Percentiles rank a stretch among this genome's conserved stretches.
Conservation (phyloP, 2,329 filamentous ascomycete genomes). For the Venturia effusa region DNA sequence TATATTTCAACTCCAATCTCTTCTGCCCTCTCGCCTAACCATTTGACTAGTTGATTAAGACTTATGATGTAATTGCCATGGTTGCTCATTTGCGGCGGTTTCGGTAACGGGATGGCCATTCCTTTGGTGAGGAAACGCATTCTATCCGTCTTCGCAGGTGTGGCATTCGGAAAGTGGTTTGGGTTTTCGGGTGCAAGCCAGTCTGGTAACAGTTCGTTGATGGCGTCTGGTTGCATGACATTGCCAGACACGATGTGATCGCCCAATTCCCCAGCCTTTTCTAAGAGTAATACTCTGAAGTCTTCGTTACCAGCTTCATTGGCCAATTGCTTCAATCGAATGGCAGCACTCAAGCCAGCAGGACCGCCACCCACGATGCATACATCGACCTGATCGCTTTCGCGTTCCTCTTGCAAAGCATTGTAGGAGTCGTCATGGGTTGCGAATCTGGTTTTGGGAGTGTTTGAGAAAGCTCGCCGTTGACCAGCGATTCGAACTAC, state of each 20-base stretch:
- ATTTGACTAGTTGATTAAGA: slow-evolving; percentile 88
- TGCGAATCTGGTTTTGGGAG: slow-evolving; percentile 3
- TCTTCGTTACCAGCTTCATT: slow-evolving; percentile 93
- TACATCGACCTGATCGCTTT: slow-evolving; percentile 89
- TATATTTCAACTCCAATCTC: slow-evolving; percentile 94
- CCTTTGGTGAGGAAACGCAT: slow-evolving; percentile 92
- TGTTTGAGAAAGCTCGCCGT: slow-evolving; percentile 25
- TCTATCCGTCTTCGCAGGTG: slow-evolving; percentile 69
- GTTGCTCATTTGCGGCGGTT: slow-evolving; percentile 96
- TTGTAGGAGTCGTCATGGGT: slow-evolving; percentile 29
- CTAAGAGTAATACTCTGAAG: slow-evolving; percentile 82
- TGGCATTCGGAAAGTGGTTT: slow-evolving; percentile 76
- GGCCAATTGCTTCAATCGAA: slow-evolving; percentile 88
- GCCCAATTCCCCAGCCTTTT: slow-evolving; percentile 91
- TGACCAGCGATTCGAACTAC: slow-evolving; percentile 27
- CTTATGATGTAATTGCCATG: slow-evolving; percentile 96
- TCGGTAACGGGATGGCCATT: slow-evolving; percentile 66
- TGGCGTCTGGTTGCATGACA: slow-evolving; percentile 78
- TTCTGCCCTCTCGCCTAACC: slow-evolving; percentile 93
- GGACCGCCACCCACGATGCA: slow-evolving; percentile 96
- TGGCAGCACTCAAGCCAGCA: slow-evolving; percentile 83
- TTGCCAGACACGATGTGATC: slow-evolving; percentile 94
- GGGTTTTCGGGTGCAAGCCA: slow-evolving; percentile 88
- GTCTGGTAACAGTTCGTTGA: slow-evolving; percentile 85
- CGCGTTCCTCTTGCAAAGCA: slow-evolving; percentile 57